Evolutionary conservation across 2,329 filamentous ascomycete genomes (phyloP).

Genomic region (Leptographium wingfieldii): DNA sequence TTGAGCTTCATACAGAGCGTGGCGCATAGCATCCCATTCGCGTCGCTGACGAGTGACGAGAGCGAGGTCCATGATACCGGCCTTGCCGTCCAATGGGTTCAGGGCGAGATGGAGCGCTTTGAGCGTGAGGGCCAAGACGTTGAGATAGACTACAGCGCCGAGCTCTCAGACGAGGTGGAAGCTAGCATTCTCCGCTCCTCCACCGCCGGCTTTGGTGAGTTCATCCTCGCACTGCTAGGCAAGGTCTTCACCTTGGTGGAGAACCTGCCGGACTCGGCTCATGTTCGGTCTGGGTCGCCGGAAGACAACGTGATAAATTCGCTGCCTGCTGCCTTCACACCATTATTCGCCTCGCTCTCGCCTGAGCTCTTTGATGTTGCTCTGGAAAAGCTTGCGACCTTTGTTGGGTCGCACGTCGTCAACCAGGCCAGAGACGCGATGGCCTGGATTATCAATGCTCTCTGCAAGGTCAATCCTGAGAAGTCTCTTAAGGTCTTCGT

Average conservation of each 20-base stretch:
- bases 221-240: conserved; percentile 77
- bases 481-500: conserved; percentile 86
- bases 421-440: conserved; percentile 95
- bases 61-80: conserved; percentile 58
- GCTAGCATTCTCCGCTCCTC: conserved; percentile 82
- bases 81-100: conserved; percentile 85
- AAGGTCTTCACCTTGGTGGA: conserved; percentile 93
- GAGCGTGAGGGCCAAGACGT: conserved; percentile 77
- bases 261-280: conserved; percentile 82
- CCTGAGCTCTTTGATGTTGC: conserved; percentile 88
- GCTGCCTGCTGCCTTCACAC: conserved; percentile 79
- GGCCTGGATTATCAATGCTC: conserved; percentile 93
- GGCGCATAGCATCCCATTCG: conserved; percentile 89
- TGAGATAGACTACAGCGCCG: conserved; percentile 70
- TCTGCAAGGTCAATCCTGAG: conserved; percentile 90
- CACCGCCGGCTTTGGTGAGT: conserved; percentile 87
- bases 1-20: conserved; percentile 92
- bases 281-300: conserved; percentile 78
- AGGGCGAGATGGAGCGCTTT: conserved; percentile 85
- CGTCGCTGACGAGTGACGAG: conserved; percentile 60
- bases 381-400: conserved; percentile 81
- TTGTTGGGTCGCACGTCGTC: conserved; percentile 87
- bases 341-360: conserved; percentile 79
- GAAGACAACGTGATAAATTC: conserved; percentile 98
- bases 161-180: conserved; percentile 77